These are phyloP conservation scores for Fusarium multiceps DNA, from an alignment of 2,329 filamentous ascomycete species.

Conservation along the genomic window DNA sequence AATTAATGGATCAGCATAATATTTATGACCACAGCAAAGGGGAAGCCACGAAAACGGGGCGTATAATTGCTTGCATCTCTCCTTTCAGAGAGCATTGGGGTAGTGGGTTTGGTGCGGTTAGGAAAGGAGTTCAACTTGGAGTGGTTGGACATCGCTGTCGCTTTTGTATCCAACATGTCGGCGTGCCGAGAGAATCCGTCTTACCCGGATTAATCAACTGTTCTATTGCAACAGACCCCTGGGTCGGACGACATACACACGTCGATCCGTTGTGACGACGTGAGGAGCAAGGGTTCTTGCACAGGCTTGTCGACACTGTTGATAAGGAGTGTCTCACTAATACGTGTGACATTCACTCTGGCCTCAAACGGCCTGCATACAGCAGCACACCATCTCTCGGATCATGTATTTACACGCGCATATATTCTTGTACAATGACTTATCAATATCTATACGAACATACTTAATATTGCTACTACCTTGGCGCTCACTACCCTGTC, in stretches of 20 bases:
- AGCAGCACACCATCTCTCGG: conserved; percentile 29
- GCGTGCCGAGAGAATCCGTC: conserved; percentile 29
- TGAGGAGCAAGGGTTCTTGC: neutral
- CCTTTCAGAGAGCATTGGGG: conserved; percentile 15
- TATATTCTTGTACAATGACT: conserved; percentile 38
- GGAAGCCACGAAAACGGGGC: conserved; percentile 18
- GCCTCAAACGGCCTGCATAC: conserved; percentile 19
- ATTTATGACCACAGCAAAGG: conserved; percentile 34
- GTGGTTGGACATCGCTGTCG: conserved; percentile 32
- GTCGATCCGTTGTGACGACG: conserved; percentile 2
- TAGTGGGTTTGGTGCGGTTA: conserved; percentile 12
- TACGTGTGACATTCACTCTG: conserved; percentile 18
- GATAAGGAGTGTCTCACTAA: conserved; percentile 12
- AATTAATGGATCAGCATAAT: conserved; percentile 42
- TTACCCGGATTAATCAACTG: conserved; percentile 27
- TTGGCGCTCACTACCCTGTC: conserved; percentile 17
- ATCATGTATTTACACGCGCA: conserved; percentile 37
- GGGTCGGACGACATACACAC: conserved; percentile 6
- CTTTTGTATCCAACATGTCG: conserved; percentile 38
- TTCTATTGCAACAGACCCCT: conserved; percentile 2
- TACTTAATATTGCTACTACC: conserved; percentile 34
- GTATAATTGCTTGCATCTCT: conserved; percentile 27
- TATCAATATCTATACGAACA: conserved; percentile 31
- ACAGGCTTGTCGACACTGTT: neutral
- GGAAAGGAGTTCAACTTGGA: conserved; percentile 31